Conservation (phyloP, 225 moss, liverwort and hornwort species). For the Bryoerythrophyllum caledonicum region DNA sequence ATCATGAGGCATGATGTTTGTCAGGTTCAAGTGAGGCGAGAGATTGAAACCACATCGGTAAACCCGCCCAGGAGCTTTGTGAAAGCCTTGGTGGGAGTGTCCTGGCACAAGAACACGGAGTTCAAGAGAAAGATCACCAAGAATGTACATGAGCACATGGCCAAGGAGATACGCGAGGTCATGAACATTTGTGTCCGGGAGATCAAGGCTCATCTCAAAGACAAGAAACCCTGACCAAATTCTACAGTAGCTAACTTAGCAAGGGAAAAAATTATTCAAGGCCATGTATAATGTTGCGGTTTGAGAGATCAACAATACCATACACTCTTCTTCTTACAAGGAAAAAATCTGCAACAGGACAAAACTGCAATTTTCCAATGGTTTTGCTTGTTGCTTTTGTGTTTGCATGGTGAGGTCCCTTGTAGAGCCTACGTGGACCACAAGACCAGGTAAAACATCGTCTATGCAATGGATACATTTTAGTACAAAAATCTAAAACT, state of each 20-base stretch:
- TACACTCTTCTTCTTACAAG: neutral
- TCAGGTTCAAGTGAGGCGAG: constrained; percentile 65
- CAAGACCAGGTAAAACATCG: too few relatives aligned
- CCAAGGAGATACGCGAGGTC: constrained; percentile 34
- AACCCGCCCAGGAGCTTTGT: constrained; percentile 42
- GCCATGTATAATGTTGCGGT: neutral
- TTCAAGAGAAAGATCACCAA: constrained; percentile 67
- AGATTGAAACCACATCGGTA: constrained; percentile 38
- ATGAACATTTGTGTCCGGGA: constrained; percentile 35
- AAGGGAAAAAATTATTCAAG: neutral
- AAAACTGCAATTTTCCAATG: neutral
- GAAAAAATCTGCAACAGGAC: neutral
- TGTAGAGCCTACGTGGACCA: too few relatives aligned
- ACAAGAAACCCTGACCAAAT: constrained; percentile 1
- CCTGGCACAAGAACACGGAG: constrained; percentile 71
- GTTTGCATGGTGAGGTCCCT: neutral
- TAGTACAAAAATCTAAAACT: too few relatives aligned
- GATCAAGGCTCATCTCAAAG: constrained; percentile 34
- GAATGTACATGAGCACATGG: constrained; percentile 55
- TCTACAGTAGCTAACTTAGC: neutral
- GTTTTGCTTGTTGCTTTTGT: neutral
- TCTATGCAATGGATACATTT: too few relatives aligned
- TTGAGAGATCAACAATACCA: neutral
- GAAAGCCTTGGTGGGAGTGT: constrained; percentile 61
- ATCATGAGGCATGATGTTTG: neutral